Evolutionary conservation across 768 basidiomycete genomes (phyloP).

Genomic region (Hericium coralloides): DNA sequence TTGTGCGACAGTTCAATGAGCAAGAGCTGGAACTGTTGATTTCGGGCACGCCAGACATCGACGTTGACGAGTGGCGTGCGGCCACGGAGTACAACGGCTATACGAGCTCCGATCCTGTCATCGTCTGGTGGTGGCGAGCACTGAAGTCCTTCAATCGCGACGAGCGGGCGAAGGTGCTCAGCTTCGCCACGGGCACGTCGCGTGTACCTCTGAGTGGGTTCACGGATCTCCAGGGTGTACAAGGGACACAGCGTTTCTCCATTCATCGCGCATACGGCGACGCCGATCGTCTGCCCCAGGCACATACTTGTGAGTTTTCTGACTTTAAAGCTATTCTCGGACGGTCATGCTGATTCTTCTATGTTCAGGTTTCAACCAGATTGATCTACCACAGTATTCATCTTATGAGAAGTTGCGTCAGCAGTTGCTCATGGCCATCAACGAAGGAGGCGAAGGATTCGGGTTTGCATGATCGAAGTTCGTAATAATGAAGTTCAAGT

Average conservation of each 20-base stretch:
- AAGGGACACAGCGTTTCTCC: constrained; percentile 91
- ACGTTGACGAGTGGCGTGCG: constrained; percentile 94
- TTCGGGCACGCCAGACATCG: constrained; percentile 96
- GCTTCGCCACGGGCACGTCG: constrained; percentile 92
- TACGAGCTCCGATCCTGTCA: constrained; percentile 84
- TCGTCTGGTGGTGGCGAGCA: constrained; percentile 99
- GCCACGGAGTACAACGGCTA: constrained; percentile 90
- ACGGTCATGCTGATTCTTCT: constrained; percentile 3
- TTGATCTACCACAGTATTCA: constrained; percentile 89
- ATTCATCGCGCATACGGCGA: constrained; percentile 92
- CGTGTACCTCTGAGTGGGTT: constrained; percentile 93
- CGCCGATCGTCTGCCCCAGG: constrained; percentile 76
- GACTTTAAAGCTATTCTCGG: constrained; percentile 3
- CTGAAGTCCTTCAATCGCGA: constrained; percentile 96
- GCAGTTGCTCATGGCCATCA: constrained; percentile 84
- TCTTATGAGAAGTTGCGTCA: constrained; percentile 95
- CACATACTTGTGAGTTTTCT: constrained; percentile 68
- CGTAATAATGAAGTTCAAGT: background rate
- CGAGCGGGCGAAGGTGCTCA: constrained; percentile 92
- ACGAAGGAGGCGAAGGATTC: constrained; percentile 94
- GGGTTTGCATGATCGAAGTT: constrained; percentile 51
- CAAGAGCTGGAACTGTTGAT: constrained; percentile 91
- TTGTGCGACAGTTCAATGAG: constrained; percentile 68
- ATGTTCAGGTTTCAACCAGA: constrained; percentile 79
- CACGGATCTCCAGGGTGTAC: constrained; percentile 88